Conservation (phyloP, 2,329 filamentous ascomycete genomes). For the Torrubiella hemipterigena region DNA sequence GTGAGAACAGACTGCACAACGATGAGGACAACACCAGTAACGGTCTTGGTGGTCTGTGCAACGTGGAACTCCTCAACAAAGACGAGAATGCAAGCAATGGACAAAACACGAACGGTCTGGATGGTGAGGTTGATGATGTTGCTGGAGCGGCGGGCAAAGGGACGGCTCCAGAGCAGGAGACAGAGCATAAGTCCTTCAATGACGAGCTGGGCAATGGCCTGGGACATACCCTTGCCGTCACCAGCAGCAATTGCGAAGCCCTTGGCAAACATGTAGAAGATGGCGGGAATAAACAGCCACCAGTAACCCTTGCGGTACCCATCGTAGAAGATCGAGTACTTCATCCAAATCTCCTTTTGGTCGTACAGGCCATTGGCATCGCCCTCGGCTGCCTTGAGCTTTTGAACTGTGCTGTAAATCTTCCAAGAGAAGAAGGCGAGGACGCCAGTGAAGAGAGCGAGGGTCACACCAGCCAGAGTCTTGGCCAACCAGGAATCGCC, state of each 20-base stretch:
- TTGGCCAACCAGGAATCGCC: constrained; percentile 95
- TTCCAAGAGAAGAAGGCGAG: constrained; percentile 75
- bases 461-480: constrained; percentile 66
- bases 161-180: constrained; percentile 72
- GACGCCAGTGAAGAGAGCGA: constrained; percentile 67
- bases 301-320: constrained; percentile 89
- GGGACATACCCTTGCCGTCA: constrained; percentile 73
- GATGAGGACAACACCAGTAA: constrained; percentile 86
- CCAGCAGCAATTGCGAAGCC: constrained; percentile 75
- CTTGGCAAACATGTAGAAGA: constrained; percentile 84
- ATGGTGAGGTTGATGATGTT: constrained; percentile 93
- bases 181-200: constrained; percentile 71
- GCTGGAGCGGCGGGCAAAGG: constrained; percentile 74
- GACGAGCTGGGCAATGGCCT: constrained; percentile 67
- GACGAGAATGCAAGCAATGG: constrained; percentile 76
- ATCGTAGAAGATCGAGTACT: constrained; percentile 97
- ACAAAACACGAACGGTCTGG: constrained; percentile 78
- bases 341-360: constrained; percentile 81
- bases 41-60: constrained; percentile 81
- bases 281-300: constrained; percentile 90
- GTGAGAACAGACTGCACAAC: constrained; percentile 82
- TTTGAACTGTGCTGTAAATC: constrained; percentile 65
- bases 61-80: constrained; percentile 92
- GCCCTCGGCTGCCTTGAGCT: constrained; percentile 65
- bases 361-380: constrained; percentile 67